Conservation (phyloP, 108 stramenopile species). For the Pseudonitzschia pungens region DNA sequence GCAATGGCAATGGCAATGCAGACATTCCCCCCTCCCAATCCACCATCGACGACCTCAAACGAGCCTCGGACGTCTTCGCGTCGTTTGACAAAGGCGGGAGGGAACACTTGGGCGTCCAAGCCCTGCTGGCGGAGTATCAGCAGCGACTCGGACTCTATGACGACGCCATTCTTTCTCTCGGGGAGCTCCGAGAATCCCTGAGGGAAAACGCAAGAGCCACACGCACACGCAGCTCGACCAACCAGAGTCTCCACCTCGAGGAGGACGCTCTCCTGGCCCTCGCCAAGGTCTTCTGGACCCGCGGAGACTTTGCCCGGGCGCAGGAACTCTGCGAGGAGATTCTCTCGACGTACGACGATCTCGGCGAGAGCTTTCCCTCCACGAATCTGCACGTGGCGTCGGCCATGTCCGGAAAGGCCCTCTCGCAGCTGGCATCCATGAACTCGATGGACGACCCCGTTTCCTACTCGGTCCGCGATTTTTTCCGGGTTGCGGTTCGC, state of each 20-base stretch:
- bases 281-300: conserved; percentile 44
- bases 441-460: conserved; percentile 41
- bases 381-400: conserved; percentile 40
- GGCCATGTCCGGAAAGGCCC: conserved; percentile 47
- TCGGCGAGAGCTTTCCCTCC: conserved; percentile 27
- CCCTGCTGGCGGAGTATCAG: conserved; percentile 48
- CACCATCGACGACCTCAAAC: conserved; percentile 53
- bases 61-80: conserved; percentile 57
- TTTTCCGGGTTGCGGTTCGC: conserved; percentile 32
- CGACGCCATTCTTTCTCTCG: conserved; percentile 23
- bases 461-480: conserved; percentile 46
- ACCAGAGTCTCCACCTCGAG: not conserved
- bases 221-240: too few relatives aligned
- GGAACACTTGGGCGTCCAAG: conserved; percentile 40
- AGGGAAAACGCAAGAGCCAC: not conserved
- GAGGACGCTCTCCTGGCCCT: conserved; percentile 32
- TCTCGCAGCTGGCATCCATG: conserved; percentile 34
- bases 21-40: conserved; percentile 22
- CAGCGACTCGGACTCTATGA: conserved; percentile 36
- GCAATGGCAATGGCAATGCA: not conserved
- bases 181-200: conserved; percentile 20
- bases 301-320: conserved; percentile 34
- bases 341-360: conserved; percentile 28
- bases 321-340: conserved; percentile 32
- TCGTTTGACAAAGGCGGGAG: conserved; percentile 34